Evolutionary conservation across 768 basidiomycete species (phyloP).

Genomic region (Termitomyces bulborhizus): DNA sequence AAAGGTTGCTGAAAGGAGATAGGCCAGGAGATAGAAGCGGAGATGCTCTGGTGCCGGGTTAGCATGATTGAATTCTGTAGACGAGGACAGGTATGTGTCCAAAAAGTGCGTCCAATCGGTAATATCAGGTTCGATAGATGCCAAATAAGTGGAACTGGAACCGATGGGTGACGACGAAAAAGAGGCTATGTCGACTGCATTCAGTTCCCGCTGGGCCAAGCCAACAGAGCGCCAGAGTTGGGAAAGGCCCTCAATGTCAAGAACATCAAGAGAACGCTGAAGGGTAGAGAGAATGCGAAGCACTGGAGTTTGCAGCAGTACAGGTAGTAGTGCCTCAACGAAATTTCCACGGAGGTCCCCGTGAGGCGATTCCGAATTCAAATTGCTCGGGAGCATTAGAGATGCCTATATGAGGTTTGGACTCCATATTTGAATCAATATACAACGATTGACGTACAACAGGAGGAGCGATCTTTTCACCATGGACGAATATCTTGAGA

Average conservation of each 20-base stretch:
- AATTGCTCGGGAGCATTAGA: constrained; percentile 20
- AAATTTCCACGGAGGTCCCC: constrained; percentile 44
- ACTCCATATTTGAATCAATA: neutral
- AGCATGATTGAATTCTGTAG: constrained; percentile 26
- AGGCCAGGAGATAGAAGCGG: constrained; percentile 63
- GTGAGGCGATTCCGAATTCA: constrained; percentile 8
- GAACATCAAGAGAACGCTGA: constrained; percentile 71
- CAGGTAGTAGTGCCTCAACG: constrained; percentile 37
- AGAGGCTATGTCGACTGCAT: neutral
- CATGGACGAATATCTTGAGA: constrained; percentile 70
- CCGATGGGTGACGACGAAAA: constrained; percentile 26
- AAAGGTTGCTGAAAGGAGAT: constrained; percentile 87
- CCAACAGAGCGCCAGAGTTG: constrained; percentile 33
- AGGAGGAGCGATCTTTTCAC: constrained; percentile 49
- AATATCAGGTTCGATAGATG: constrained; percentile 45
- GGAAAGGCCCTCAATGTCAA: constrained; percentile 81
- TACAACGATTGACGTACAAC: constrained; percentile 36
- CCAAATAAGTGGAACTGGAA: constrained; percentile 22
- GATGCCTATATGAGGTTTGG: constrained; percentile 16
- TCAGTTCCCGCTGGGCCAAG: constrained; percentile 10
- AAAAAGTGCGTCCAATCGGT: constrained; percentile 65
- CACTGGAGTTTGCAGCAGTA: constrained; percentile 45
- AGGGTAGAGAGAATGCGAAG: constrained; percentile 50
- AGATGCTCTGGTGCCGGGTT: constrained; percentile 37
- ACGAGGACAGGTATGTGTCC: constrained; percentile 39